These are phyloP conservation scores for Chimonanthus praecox DNA, from an alignment of 164 flowering plant genomes.

Conservation along the genomic window DNA sequence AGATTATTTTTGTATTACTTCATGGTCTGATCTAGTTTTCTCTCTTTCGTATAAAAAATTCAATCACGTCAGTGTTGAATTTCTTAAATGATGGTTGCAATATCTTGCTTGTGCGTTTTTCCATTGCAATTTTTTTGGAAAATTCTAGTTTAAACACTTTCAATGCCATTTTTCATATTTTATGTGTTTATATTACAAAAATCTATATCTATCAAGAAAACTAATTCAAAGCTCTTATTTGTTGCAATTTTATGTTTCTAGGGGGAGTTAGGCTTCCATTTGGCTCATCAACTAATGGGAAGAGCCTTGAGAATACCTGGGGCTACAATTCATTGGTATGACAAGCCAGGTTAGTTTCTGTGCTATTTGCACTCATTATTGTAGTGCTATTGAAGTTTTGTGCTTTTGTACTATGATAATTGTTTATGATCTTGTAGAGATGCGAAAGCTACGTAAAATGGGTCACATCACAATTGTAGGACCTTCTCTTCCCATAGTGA, in stretches of 20 bases:
- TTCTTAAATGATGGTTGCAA: no score
- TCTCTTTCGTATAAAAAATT: no score
- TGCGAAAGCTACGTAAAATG: conserved; percentile 86
- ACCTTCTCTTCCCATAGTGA: conserved; percentile 58
- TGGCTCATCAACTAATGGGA: conserved; percentile 67
- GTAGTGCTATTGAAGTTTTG: conserved; percentile 1
- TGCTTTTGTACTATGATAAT: not conserved
- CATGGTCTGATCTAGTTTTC: no score
- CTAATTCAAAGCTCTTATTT: not conserved
- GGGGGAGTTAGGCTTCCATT: conserved; percentile 79
- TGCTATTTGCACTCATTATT: not conserved
- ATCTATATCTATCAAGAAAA: not conserved
- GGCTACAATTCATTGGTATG: conserved; percentile 90
- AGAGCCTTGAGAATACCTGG: conserved; percentile 72
- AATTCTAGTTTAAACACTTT: no score
- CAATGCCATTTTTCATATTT: no score
- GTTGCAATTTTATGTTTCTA: conserved; percentile 17
- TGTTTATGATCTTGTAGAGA: conserved; percentile 35
- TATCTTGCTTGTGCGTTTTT: no score
- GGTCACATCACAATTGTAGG: conserved; percentile 90
- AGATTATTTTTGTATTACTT: no score
- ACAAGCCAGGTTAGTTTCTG: conserved; percentile 69
- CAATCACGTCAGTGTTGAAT: no score
- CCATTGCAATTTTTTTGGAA: no score
- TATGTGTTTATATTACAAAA: no score